Base-by-base conservation (phyloP, 1,139 yeast species). In the Suhomyces bribrorum region DNA sequence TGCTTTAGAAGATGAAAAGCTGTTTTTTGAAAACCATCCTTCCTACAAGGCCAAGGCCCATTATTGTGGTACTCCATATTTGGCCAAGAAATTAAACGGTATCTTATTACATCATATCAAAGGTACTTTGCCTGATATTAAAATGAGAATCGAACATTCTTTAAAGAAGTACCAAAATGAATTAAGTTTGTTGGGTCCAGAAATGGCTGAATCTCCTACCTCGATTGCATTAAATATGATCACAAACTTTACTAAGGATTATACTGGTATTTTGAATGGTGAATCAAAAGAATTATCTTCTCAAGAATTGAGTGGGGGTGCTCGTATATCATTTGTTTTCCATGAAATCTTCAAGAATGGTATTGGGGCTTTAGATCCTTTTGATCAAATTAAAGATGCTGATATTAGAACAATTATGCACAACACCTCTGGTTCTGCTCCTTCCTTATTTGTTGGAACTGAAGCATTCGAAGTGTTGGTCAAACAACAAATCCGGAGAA, bases 331-430 rank as follows among this genome's bases (percentile, higher is more conserved):
- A 23, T 94, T 90, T 73, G 98, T 92, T 20, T 92, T 92, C 73
- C 98, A 92, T 61, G 98, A 92, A 68, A 86, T 92, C 44, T 92
- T 83, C 72, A 84, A 90, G 60, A 89, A 87, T 60, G 98, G 98
- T 64, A 79, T 92, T 44, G 81, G 81, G 58, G 87, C 97, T 0
- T 73, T 92, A 44, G 98, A 94, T 62, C 99, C 99, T 40, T 94
- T 87, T 63, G 98, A 92, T 60, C 96, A 90, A 63, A 90, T 92
- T 56, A 90, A 89, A 68, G 98, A 92, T 61, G 86, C 87, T 24
- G 99, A 92, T 61, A 94, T 94, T 53, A 82, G 98, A 65, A 92
- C 98, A n/a, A 90, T 92, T 43, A 84, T 85, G 90, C 88, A 90
- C 70, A 92, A 92, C 62, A 87, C 97, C 31, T 86, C 96, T 11